These are phyloP conservation scores for Cinchona pubescens DNA, from an alignment of 257 asterid genomes.

Conservation along the genomic window DNA sequence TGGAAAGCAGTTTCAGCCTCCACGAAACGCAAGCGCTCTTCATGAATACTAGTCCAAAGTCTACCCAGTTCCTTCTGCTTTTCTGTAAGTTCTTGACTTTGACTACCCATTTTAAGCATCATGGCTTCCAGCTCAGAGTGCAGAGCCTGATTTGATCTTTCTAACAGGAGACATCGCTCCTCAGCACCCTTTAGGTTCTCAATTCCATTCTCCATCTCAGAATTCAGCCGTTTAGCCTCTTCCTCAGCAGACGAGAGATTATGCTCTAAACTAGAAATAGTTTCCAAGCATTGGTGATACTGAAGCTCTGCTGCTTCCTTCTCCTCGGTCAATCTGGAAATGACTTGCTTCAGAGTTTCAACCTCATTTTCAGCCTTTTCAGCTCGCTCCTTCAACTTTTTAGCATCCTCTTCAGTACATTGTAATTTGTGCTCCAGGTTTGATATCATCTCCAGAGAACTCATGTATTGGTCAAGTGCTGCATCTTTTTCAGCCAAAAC, in stretches of 20 bases:
- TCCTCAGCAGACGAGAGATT: constrained; percentile 56
- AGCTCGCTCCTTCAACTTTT: constrained; percentile 57
- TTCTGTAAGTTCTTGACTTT: constrained; percentile 80
- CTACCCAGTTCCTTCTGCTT: constrained; percentile 81
- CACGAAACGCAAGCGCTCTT: constrained; percentile 81
- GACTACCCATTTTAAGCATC: constrained; percentile 67
- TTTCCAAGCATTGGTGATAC: constrained; percentile 62
- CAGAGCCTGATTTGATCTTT: constrained; percentile 72
- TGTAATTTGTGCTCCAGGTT: constrained; percentile 69
- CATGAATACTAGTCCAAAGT: constrained; percentile 85
- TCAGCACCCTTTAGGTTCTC: constrained; percentile 71
- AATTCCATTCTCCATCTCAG: constrained; percentile 57
- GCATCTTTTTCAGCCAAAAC: constrained; percentile 63
- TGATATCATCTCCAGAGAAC: constrained; percentile 65
- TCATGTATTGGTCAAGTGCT: constrained; percentile 71
- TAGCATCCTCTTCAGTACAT: constrained; percentile 61
- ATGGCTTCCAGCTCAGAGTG: constrained; percentile 74
- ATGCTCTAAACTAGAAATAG: constrained; percentile 54
- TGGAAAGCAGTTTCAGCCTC: constrained; percentile 98
- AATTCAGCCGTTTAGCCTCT: constrained; percentile 60
- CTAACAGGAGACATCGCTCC: constrained; percentile 63
- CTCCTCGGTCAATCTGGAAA: constrained; percentile 60
- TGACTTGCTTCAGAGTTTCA: constrained; percentile 52
- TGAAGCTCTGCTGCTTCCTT: constrained; percentile 63
- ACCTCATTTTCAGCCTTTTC: constrained; percentile 76